These are phyloP conservation scores for Monsonia emarginata DNA, from an alignment of 441 rosid species.

Conservation along the genomic window DNA sequence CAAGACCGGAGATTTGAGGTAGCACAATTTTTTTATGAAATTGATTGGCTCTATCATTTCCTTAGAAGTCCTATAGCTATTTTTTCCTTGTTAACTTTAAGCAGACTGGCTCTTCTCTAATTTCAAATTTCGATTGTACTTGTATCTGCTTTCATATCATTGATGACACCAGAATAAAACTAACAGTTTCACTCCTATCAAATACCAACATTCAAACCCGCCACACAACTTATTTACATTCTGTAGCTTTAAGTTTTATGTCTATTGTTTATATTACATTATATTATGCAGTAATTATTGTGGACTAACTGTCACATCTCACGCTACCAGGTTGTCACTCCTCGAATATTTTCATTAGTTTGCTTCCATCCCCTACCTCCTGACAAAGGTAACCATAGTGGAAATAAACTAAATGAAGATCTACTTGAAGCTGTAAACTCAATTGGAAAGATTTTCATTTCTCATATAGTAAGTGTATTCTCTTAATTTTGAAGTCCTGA, in stretches of 20 bases:
- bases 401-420: slow-evolving; percentile 40
- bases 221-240: no score
- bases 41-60: neutral
- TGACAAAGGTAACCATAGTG: slow-evolving; percentile 24
- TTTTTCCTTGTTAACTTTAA: no score
- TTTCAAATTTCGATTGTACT: no score
- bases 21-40: neutral
- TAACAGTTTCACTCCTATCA: no score
- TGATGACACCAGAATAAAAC: no score
- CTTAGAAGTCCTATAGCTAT: neutral
- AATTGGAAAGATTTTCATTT: slow-evolving; percentile 61
- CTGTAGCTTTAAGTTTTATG: no score
- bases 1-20: slow-evolving; percentile 78
- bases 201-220: no score
- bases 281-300: neutral
- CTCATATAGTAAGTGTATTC: slow-evolving; percentile 58
- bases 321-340: slow-evolving; percentile 52
- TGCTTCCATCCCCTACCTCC: slow-evolving; percentile 54
- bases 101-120: no score
- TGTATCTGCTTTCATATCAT: no score
- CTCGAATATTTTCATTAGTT: slow-evolving; percentile 60
- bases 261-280: neutral
- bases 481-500: neutral
- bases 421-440: slow-evolving; percentile 68
- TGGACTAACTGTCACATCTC: neutral